Conservation (phyloP, 2,329 filamentous ascomycete genomes). For the Claviceps purpurea region DNA sequence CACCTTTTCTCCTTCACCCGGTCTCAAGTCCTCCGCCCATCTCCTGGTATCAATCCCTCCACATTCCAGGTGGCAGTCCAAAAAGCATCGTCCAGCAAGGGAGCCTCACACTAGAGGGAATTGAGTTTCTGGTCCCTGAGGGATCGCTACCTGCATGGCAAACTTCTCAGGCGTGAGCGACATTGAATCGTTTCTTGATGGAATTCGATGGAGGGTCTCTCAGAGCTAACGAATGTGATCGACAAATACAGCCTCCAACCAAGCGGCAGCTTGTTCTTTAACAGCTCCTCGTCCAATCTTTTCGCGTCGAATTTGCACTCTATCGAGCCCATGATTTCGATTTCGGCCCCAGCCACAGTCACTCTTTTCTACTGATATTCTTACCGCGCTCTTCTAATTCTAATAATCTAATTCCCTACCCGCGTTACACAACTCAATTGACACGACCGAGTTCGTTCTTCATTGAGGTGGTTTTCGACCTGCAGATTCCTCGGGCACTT, state of each 20-base stretch:
- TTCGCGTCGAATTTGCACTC: slow-evolving; percentile 17
- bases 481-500: slow-evolving; percentile 41
- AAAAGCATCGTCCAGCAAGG: slow-evolving; percentile 12
- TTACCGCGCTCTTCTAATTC: slow-evolving; percentile 41
- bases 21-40: neutral
- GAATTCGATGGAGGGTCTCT: slow-evolving; percentile 8
- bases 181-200: slow-evolving; percentile 6
- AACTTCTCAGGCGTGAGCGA: slow-evolving; percentile 12
- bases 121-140: slow-evolving; percentile 2
- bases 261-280: slow-evolving; percentile 33
- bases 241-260: slow-evolving; percentile 24
- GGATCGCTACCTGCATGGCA: slow-evolving; percentile 6
- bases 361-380: slow-evolving; percentile 40
- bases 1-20: slow-evolving; percentile 5
- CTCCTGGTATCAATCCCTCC: slow-evolving; percentile 11
- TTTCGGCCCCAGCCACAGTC: slow-evolving; percentile 38
- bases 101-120: slow-evolving; percentile 11
- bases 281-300: slow-evolving; percentile 32
- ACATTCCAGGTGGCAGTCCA: slow-evolving; percentile 15
- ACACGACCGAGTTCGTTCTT: slow-evolving; percentile 19
- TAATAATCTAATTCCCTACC: slow-evolving; percentile 37
- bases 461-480: slow-evolving; percentile 26
- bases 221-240: slow-evolving; percentile 19
- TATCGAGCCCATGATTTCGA: slow-evolving; percentile 28
- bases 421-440: slow-evolving; percentile 27